These are phyloP conservation scores for Trichoderma sp. DNA, from an alignment of 2,329 filamentous ascomycete genomes.

Conservation along the genomic window DNA sequence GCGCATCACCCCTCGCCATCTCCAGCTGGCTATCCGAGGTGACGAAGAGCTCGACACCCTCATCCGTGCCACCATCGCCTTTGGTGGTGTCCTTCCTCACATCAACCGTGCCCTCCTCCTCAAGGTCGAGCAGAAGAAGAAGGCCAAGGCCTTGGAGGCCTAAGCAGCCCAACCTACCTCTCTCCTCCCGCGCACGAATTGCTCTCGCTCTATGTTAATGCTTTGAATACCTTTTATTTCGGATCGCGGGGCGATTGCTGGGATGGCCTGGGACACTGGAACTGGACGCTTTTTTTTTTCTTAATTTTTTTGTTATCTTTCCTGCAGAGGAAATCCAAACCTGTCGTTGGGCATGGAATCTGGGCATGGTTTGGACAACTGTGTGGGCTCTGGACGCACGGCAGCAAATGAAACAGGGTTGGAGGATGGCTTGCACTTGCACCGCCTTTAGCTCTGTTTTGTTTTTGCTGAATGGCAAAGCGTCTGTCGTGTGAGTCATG, in stretches of 20 bases:
- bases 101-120: constrained; percentile 96
- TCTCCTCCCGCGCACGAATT: constrained; percentile 1
- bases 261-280: constrained; percentile 15
- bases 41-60: constrained; percentile 98
- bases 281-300: background rate
- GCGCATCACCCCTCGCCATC: constrained; percentile 96
- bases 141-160: constrained; percentile 55
- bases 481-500: constrained; percentile 13
- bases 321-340: constrained; percentile 12
- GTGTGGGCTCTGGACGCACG: constrained; percentile 17
- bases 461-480: background rate
- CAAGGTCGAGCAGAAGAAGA: constrained; percentile 98
- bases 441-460: background rate
- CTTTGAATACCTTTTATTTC: constrained; percentile 17
- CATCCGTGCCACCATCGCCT: constrained; percentile 96
- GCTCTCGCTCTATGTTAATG: constrained; percentile 15
- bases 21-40: constrained; percentile 96
- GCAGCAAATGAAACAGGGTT: background rate
- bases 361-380: constrained; percentile 18
- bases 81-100: constrained; percentile 95
- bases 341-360: constrained; percentile 4
- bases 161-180: constrained; percentile 25
- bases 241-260: constrained; percentile 13
- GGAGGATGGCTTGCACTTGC: background rate
- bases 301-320: background rate